Percentiles rank a stretch among this genome's conserved stretches.
These are phyloP conservation scores for Alloteropsis angusta DNA, from an alignment of 202 grass and related monocot genomes.

Conservation along the genomic window DNA sequence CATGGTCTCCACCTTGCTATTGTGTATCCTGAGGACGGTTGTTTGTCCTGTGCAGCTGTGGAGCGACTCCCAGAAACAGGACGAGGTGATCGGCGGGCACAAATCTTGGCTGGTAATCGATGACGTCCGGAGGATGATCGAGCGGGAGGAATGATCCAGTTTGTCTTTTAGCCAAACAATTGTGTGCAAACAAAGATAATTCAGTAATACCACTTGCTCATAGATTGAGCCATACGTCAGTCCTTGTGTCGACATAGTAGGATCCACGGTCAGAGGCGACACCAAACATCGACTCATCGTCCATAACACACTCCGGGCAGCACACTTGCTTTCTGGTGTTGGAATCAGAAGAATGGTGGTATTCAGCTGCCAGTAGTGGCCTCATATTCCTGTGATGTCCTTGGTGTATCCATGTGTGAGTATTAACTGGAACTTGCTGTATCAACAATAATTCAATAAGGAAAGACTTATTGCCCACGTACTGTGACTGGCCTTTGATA, in stretches of 20 bases:
- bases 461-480: not conserved
- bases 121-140: constrained; percentile 71
- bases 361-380: not conserved
- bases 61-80: constrained; percentile 47
- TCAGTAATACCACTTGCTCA: not conserved
- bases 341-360: not conserved
- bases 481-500: constrained; percentile 12
- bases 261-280: not conserved
- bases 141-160: constrained; percentile 48
- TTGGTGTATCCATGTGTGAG: constrained; percentile 32
- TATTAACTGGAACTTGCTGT: not conserved
- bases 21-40: constrained; percentile 24
- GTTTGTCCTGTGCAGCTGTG: constrained; percentile 58
- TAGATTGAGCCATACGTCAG: not conserved
- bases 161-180: not conserved
- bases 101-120: constrained; percentile 74
- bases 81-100: constrained; percentile 69
- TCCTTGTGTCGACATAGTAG: not conserved
- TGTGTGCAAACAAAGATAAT: not conserved
- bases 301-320: not conserved
- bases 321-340: not conserved
- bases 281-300: not conserved
- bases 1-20: not conserved
- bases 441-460: constrained; percentile 19
- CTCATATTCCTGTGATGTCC: not conserved